phyloP scores from a whole-genome alignment of 176 grass and related monocot species.

The Carex pumila region DNA sequence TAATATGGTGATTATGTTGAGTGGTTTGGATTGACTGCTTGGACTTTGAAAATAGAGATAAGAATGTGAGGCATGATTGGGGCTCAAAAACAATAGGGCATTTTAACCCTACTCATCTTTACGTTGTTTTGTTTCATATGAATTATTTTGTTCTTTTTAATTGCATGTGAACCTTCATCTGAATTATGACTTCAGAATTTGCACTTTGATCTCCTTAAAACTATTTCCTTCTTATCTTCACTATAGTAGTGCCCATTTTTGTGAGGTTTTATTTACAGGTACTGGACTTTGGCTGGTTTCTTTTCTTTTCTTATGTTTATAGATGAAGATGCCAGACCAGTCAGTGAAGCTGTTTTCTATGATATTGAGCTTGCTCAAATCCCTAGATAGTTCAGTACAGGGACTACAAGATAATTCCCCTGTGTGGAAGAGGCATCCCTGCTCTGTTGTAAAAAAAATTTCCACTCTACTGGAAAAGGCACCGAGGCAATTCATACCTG shows the following conservation, averaged over 20 bases:
- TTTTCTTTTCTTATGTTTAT: slow-evolving; percentile 31
- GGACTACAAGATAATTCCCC: slow-evolving; percentile 37
- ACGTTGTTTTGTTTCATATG: neutral
- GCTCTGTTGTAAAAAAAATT: slow-evolving; percentile 61
- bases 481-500: slow-evolving; percentile 71
- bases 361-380: slow-evolving; percentile 77
- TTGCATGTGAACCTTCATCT: neutral
- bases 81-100: neutral
- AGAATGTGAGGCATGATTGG: no score
- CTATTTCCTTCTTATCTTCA: neutral
- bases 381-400: slow-evolving; percentile 61
- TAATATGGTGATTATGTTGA: no score
- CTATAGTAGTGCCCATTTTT: neutral
- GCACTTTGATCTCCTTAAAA: neutral
- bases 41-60: no score
- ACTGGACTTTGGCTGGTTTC: neutral
- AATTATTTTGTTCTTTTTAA: slow-evolving; percentile 7
- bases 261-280: neutral
- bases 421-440: slow-evolving; percentile 57
- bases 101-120: neutral
- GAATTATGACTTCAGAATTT: neutral
- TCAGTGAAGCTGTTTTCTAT: slow-evolving; percentile 78
- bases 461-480: slow-evolving; percentile 70
- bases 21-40: no score
- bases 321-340: slow-evolving; percentile 88